Conservation (phyloP, 768 basidiomycete genomes). For the Cystofilobasidium ferigula region DNA sequence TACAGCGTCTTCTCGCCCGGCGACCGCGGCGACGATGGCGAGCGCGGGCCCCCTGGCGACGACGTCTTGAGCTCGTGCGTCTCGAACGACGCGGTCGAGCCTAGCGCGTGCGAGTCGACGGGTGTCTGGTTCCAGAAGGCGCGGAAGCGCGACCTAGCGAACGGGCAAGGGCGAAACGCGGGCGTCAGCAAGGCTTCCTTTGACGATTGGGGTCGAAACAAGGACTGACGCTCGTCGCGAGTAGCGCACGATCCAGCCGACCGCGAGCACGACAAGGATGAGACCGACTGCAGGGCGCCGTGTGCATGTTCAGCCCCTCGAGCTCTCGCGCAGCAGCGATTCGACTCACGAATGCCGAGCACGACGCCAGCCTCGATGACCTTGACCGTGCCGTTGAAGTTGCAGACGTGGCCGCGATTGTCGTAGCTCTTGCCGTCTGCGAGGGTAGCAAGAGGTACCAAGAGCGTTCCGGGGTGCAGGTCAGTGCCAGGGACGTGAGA, state of each 20-base stretch:
- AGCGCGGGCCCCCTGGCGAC: not conserved
- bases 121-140: not conserved
- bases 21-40: not conserved
- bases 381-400: not conserved
- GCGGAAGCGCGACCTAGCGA: not conserved
- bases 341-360: not conserved
- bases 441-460: not conserved
- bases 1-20: not conserved
- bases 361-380: not conserved
- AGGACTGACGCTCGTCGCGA: not conserved
- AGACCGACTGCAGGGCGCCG: not conserved
- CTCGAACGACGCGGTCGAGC: not conserved
- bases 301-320: not conserved
- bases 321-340: not conserved
- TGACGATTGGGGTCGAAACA: no score
- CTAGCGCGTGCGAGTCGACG: not conserved
- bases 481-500: not conserved
- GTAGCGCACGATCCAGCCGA: not conserved
- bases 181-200: no score
- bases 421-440: not conserved
- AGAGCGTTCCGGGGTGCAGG: no score
- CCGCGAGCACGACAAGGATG: not conserved
- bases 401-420: not conserved
- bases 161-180: no score
- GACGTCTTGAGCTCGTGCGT: not conserved